Evolutionary conservation across 2,329 filamentous ascomycete genomes (phyloP).

Genomic region (Diplodia scrobiculata): DNA sequence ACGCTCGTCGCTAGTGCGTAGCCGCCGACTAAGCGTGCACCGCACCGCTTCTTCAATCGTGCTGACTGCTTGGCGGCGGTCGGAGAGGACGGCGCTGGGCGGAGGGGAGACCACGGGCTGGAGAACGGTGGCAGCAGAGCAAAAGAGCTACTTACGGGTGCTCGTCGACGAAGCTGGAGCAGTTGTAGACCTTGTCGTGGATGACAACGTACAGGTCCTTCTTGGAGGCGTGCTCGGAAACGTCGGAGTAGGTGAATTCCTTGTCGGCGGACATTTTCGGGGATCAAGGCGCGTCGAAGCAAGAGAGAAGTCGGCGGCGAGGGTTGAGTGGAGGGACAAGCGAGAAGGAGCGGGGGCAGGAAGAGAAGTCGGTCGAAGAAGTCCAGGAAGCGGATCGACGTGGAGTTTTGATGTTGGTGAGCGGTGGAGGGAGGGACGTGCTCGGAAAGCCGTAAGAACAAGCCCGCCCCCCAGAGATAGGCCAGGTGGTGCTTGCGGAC

Average conservation of each 20-base stretch:
- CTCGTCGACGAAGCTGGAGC: slow-evolving; percentile 88
- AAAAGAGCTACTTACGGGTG: slow-evolving; percentile 68
- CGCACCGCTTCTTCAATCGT: slow-evolving; percentile 3
- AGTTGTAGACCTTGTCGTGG: slow-evolving; percentile 96
- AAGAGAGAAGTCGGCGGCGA: not conserved
- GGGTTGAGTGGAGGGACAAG: not conserved
- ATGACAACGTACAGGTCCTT: slow-evolving; percentile 91
- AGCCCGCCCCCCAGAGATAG: slow-evolving; percentile 8
- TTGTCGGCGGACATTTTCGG: slow-evolving; percentile 42
- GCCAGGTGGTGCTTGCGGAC: slow-evolving; percentile 28
- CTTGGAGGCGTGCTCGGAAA: slow-evolving; percentile 59
- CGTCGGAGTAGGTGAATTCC: slow-evolving; percentile 48
- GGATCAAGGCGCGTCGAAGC: not conserved
- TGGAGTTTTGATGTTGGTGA: slow-evolving; percentile 27
- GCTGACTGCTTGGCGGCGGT: not conserved
- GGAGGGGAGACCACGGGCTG: not conserved
- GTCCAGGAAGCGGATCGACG: slow-evolving; percentile 16
- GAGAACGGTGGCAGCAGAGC: not conserved
- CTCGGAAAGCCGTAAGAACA: slow-evolving; percentile 15
- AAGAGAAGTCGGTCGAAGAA: not conserved
- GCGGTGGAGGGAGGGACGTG: slow-evolving; percentile 26
- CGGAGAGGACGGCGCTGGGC: not conserved
- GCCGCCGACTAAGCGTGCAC: not conserved
- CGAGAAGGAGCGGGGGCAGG: not conserved
- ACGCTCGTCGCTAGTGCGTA: not conserved